Evolutionary conservation across 768 basidiomycete species (phyloP).

Genomic region (Hygrocybe coccinea): DNA sequence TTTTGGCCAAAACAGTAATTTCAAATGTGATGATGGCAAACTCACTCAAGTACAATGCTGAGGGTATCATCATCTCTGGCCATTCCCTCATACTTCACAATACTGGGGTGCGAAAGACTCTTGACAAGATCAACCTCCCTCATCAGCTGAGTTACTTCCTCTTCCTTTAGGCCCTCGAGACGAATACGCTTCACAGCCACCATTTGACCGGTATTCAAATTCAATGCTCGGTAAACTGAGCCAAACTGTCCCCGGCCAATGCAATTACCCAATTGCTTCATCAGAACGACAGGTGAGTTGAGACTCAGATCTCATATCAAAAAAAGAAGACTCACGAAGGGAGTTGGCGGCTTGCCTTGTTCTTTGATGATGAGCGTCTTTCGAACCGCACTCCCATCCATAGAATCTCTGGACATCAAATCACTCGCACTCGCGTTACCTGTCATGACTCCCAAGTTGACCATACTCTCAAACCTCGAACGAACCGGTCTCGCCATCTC

Average conservation of each 20-base stretch:
- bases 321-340: slow-evolving; percentile 60
- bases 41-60: slow-evolving; percentile 92
- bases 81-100: slow-evolving; percentile 98
- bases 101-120: slow-evolving; percentile 86
- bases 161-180: slow-evolving; percentile 84
- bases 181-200: slow-evolving; percentile 98
- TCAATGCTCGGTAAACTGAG: slow-evolving; percentile 89
- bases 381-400: slow-evolving; percentile 60
- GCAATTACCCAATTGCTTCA: slow-evolving; percentile 94
- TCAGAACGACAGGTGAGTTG: slow-evolving; percentile 9
- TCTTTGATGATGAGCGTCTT: slow-evolving; percentile 74
- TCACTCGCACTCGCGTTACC: slow-evolving; percentile 61
- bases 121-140: slow-evolving; percentile 91
- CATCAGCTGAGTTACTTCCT: slow-evolving; percentile 88
- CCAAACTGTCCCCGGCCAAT: slow-evolving; percentile 98
- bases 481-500: slow-evolving; percentile 51
- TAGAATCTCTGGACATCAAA: slow-evolving; percentile 53
- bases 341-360: slow-evolving; percentile 72
- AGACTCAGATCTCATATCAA: slow-evolving; percentile 12
- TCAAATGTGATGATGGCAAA: slow-evolving; percentile 20
- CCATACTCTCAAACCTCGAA: slow-evolving; percentile 71
- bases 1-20: too few species aligned
- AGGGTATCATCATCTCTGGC: slow-evolving; percentile 81
- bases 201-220: slow-evolving; percentile 91
- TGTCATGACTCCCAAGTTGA: slow-evolving; percentile 52